Conservation (phyloP, 2,329 filamentous ascomycete genomes). For the Fusarium neocosmosporiellum region DNA sequence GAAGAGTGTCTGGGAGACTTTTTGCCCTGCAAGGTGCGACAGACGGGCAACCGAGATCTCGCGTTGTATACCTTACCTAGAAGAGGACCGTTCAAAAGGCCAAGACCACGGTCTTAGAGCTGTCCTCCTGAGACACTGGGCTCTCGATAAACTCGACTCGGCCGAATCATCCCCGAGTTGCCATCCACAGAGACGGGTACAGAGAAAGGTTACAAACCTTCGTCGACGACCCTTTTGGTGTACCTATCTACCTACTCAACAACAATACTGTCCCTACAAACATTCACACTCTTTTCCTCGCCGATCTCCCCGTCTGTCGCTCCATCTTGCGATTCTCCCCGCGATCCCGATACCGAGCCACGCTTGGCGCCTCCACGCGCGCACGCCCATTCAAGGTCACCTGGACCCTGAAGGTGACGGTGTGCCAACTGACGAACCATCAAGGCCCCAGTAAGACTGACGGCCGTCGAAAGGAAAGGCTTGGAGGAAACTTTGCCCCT, state of each 20-base stretch:
- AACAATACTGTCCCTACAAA: not conserved
- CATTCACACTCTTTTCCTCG: not conserved
- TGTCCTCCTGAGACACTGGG: not conserved
- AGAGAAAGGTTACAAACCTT: conserved; percentile 6
- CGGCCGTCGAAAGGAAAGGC: conserved; percentile 24
- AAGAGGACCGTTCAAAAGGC: not conserved
- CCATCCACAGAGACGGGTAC: conserved; percentile 10
- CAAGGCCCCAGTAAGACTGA: conserved; percentile 21
- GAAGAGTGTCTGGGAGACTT: not conserved
- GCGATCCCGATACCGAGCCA: conserved; percentile 33
- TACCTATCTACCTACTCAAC: conserved; percentile 4
- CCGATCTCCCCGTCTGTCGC: not conserved
- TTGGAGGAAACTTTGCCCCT: conserved; percentile 8
- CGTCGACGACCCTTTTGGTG: not conserved
- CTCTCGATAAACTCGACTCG: conserved; percentile 17
- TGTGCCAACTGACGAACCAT: conserved; percentile 36
- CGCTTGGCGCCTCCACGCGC: conserved; percentile 33
- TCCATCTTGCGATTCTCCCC: conserved; percentile 21
- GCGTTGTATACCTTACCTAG: not conserved
- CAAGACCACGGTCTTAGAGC: not conserved
- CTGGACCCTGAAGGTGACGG: conserved; percentile 39
- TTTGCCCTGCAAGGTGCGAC: not conserved
- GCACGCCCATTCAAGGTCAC: conserved; percentile 30
- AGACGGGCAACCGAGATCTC: not conserved
- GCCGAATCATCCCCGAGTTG: conserved; percentile 27